Evolutionary conservation across 1,284 basidiomycete species (phyloP), one percentile per base, ranked within the genome.

Genomic region (Pseudozyma tsukubaensis): DNA sequence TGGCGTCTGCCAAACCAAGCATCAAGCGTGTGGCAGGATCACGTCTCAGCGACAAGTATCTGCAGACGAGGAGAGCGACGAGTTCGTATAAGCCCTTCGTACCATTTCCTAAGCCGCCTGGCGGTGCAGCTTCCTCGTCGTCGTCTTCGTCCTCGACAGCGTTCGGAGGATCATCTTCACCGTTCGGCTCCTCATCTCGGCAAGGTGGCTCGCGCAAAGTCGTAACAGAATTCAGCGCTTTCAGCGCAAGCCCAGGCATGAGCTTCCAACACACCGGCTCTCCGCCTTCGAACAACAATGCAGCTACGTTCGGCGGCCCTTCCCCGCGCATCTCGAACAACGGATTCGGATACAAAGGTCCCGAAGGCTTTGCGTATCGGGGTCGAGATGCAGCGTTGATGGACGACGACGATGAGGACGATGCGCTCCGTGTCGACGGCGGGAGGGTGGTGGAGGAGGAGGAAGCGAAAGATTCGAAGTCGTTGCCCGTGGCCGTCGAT

Each of bases 1-100:
- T 99, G 57, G 86, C 88, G 0, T 90, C 93, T 32, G 96, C 94
- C 2, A 88, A 91, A 56, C 91, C 92, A 1, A 86, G 90, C 57
- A 88, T 99, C 64, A 91, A 92, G 85, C 90, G 71, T 12, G 98
- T 88, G 72, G 50, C 72, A 16, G 82, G 82, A 1, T 78, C 79
- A 19, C 64, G 83, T 9, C 73, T 84, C 18, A 79, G 75, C 51
- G 80, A 82, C 58, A 78, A 80, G 57, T 84, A 80, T 48, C 50
- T 82, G 29, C 73, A 78, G 49, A 73, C 73, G 37, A 60, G 79
- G 4, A 66, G 69, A 12, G 76, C 76, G 4, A 58, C 69, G 4
- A 73, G 77, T 24, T 73, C 72, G 24, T 81, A 76, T 57, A 77
- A 75, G 48, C 69, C 77, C 10, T 78, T 65, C 40, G 65, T 71